Percentiles rank a stretch among this genome's conserved stretches.
These are phyloP conservation scores for Cyberlindnera suaveolens DNA, from an alignment of 805 yeast genomes.

Conservation along the genomic window DNA sequence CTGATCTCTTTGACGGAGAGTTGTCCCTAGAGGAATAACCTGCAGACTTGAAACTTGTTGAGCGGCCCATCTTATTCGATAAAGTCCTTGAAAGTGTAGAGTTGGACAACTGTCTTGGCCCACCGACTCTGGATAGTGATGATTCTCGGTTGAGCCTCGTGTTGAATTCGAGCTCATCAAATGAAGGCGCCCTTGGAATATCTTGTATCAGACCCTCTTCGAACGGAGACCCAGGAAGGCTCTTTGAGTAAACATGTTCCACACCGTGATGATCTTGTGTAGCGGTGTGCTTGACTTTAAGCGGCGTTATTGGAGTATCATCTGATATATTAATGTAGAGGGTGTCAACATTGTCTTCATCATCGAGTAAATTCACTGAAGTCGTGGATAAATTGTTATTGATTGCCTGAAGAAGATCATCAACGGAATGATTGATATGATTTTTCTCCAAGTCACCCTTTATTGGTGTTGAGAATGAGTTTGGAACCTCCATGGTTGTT, in stretches of 20 bases:
- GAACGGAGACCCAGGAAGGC: not conserved
- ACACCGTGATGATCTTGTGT: not conserved
- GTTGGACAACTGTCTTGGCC: constrained; percentile 24
- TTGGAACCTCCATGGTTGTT: constrained; percentile 4
- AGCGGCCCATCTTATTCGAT: constrained; percentile 14
- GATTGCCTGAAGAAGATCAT: constrained; percentile 29
- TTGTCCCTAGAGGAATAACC: constrained; percentile 17
- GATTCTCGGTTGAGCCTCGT: constrained; percentile 23
- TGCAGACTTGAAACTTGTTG: constrained; percentile 9
- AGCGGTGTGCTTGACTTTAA: constrained; percentile 17
- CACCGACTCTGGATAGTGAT: constrained; percentile 23
- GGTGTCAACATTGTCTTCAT: constrained; percentile 1
- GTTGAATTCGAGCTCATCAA: constrained; percentile 29
- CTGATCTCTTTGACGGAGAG: constrained; percentile 32
- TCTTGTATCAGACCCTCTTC: constrained; percentile 15
- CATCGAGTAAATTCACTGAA: constrained; percentile 7
- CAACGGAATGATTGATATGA: constrained; percentile 28
- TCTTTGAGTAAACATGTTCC: not conserved
- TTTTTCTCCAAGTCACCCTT: constrained; percentile 2
- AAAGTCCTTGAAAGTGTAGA: constrained; percentile 17
- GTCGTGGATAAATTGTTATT: constrained; percentile 21
- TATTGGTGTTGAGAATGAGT: constrained; percentile 19
- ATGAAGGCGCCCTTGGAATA: constrained; percentile 23
- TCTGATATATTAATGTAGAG: constrained; percentile 14
- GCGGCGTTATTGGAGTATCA: constrained; percentile 23